phyloP scores from a whole-genome alignment of 805 yeast genomes.

The Isabelozyma rhagii region DNA sequence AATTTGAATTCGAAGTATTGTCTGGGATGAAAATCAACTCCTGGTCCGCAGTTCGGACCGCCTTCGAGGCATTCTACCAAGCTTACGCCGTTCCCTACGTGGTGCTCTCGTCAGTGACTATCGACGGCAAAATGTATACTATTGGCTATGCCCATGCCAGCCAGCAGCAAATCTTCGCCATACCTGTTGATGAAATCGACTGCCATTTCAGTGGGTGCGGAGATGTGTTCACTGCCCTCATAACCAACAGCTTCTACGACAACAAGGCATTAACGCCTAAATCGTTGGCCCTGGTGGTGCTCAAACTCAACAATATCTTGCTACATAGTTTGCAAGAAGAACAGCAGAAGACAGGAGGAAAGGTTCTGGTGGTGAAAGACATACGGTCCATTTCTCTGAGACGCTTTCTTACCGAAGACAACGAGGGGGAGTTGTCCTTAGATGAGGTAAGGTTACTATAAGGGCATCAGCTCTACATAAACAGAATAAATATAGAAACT shows the following conservation, averaged over 20 bases:
- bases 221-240: slow-evolving; percentile 63
- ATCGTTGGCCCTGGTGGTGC: slow-evolving; percentile 22
- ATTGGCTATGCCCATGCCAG: slow-evolving; percentile 31
- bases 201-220: slow-evolving; percentile 75
- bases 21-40: slow-evolving; percentile 43
- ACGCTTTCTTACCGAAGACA: slow-evolving; percentile 10
- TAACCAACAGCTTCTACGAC: slow-evolving; percentile 47
- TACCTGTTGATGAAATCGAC: slow-evolving; percentile 46
- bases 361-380: slow-evolving; percentile 27
- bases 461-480: no score
- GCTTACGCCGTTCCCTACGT: slow-evolving; percentile 47
- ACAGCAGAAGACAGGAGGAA: slow-evolving; percentile 5
- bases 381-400: slow-evolving; percentile 36
- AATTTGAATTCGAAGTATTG: slow-evolving; percentile 65
- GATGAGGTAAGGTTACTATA: neutral
- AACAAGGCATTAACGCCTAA: slow-evolving; percentile 19
- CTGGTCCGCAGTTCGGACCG: slow-evolving; percentile 30
- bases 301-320: slow-evolving; percentile 26
- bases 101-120: slow-evolving; percentile 56
- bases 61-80: slow-evolving; percentile 41
- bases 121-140: slow-evolving; percentile 34
- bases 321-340: slow-evolving; percentile 23
- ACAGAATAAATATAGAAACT: no score
- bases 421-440: neutral
- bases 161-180: slow-evolving; percentile 20